phyloP scores from a whole-genome alignment of 179 eudicot species.

The Corrigiola litoralis region DNA sequence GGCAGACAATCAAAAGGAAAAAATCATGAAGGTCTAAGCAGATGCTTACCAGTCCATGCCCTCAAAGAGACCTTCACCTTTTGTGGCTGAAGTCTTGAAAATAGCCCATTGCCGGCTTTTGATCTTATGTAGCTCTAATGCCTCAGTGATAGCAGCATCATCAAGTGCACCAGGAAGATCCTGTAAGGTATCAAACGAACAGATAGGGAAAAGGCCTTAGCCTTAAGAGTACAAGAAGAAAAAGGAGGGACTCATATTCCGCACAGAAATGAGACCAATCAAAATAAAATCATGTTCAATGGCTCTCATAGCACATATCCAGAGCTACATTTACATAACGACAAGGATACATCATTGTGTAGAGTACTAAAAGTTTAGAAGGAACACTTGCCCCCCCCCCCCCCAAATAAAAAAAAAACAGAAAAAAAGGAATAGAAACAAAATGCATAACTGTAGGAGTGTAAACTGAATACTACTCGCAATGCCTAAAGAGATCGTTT shows the following conservation, averaged over 20 bases:
- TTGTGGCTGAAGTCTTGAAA: slow-evolving; percentile 93
- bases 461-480: neutral
- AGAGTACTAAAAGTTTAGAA: too few species aligned
- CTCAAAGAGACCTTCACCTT: slow-evolving; percentile 98
- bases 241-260: neutral
- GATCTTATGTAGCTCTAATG: slow-evolving; percentile 94
- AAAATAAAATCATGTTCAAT: too few species aligned
- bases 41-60: slow-evolving; percentile 91
- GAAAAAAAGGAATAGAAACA: neutral
- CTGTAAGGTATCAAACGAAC: slow-evolving; percentile 26
- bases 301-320: too few species aligned
- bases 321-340: too few species aligned
- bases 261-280: neutral
- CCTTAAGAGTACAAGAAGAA: too few species aligned
- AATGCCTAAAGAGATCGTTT: neutral
- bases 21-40: neutral
- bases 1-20: neutral
- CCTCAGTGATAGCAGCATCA: slow-evolving; percentile 90
- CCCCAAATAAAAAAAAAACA: too few species aligned
- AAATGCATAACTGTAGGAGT: neutral
- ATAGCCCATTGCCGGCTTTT: slow-evolving; percentile 96
- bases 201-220: neutral
- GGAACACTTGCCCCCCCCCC: too few species aligned
- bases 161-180: slow-evolving; percentile 99
- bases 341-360: too few species aligned